Evolutionary conservation across 2,329 filamentous ascomycete species (phyloP).

Genomic region (Aphanocladium album): DNA sequence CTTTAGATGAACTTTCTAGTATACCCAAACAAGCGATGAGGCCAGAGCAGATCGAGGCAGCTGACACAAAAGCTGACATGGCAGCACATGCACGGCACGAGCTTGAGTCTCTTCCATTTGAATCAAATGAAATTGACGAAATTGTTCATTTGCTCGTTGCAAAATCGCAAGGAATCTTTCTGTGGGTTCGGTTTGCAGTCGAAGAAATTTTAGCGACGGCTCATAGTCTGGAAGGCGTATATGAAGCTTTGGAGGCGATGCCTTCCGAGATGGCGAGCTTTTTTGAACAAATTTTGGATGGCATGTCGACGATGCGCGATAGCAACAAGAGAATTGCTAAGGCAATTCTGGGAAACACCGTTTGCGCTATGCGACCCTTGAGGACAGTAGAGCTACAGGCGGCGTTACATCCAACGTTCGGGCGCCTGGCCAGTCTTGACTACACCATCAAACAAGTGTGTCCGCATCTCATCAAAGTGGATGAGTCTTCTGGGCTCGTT

Average conservation of each 20-base stretch:
- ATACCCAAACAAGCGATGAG: neutral
- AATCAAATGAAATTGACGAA: neutral
- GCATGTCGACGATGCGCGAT: neutral
- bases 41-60: neutral
- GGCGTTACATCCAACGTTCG: neutral
- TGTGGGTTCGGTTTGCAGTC: neutral
- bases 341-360: neutral
- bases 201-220: neutral
- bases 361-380: neutral
- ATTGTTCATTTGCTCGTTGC: neutral
- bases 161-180: slow-evolving; percentile 1
- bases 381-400: neutral
- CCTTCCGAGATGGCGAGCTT: neutral
- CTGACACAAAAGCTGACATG: neutral
- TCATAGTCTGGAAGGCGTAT: neutral
- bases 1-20: neutral
- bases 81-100: neutral
- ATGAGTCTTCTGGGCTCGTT: neutral
- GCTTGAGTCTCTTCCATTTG: neutral
- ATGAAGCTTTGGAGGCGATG: neutral
- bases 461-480: neutral
- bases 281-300: neutral
- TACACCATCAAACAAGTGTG: neutral
- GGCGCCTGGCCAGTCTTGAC: neutral
- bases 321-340: slow-evolving; percentile 1